Base-by-base conservation (phyloP, 805 yeast genomes). In the Pichia sporocuriosa region DNA sequence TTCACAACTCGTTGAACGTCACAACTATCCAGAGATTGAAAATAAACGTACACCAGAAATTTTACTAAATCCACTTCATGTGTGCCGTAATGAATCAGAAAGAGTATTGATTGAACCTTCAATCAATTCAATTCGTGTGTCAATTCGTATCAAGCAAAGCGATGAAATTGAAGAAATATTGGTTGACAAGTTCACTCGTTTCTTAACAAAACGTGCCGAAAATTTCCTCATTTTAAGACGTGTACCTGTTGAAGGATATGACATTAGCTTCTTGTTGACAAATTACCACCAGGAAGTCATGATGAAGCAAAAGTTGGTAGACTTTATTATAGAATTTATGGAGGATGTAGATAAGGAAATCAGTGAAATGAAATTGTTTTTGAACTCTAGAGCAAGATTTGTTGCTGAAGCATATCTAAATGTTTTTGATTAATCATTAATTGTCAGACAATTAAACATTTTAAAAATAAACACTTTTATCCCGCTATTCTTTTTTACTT, bases 301-400 rank as follows among this genome's bases (percentile, higher is more conserved):
- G 96, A 75, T 89, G 67, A 90, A 93, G 67, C 89, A 83, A 55
- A 93, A 93, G 66, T 74, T 93, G 54, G 95, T 93, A 33, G 98
- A 93, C 63, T 93, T 93, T 63, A 89, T 93, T 53, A 87, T 93
- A 53, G 97, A 93, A 67, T 93, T 93, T 63, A 89, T 93, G 97
- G 97, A 93, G 64, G 98, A 89, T 58, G 98, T 93, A 16, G 98
- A 93, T 64, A 90, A 88, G 68, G 98, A 93, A 65, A 93, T 93
- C 58, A 86, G 96, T 64, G 98, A 93, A 62, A 93, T 93, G 95
- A 93, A 93, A 66, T 73, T 93, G 62, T 93, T 90, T 63, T 75
- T 93, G 61, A 93, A 93, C 59, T 96, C 98, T 12, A 78, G 98
- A 59, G 98, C 98, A 12, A 83, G 98, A 70, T 90, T 87, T 47